Conservation (phyloP, 805 yeast genomes). For the Kuraishia borneana region DNA sequence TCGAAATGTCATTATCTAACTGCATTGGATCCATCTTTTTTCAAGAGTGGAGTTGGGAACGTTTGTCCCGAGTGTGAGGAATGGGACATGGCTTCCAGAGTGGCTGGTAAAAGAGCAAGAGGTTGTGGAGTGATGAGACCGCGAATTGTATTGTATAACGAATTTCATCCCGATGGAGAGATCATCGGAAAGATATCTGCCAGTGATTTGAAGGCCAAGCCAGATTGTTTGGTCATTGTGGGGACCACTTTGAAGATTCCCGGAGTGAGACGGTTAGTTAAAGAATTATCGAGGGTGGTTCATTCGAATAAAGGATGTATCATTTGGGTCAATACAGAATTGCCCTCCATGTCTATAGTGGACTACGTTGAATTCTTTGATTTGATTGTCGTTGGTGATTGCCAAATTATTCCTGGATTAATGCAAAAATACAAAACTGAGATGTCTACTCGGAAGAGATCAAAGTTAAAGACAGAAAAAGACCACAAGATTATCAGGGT, state of each 20-base stretch:
- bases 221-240: slow-evolving; percentile 71
- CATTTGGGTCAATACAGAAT: slow-evolving; percentile 50
- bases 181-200: slow-evolving; percentile 70
- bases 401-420: slow-evolving; percentile 38
- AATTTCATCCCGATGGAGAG: slow-evolving; percentile 81
- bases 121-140: slow-evolving; percentile 56
- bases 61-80: slow-evolving; percentile 59
- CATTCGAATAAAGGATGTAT: slow-evolving; percentile 47
- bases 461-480: background rate
- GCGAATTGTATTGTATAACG: slow-evolving; percentile 59
- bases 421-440: slow-evolving; percentile 1
- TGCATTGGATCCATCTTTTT: slow-evolving; percentile 39
- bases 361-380: slow-evolving; percentile 44
- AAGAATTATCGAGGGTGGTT: slow-evolving; percentile 47
- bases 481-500: background rate
- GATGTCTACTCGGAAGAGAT: background rate
- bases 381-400: slow-evolving; percentile 51
- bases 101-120: slow-evolving; percentile 58
- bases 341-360: slow-evolving; percentile 36
- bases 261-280: slow-evolving; percentile 51
- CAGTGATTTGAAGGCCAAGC: slow-evolving; percentile 47
- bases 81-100: slow-evolving; percentile 36
- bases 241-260: slow-evolving; percentile 84
- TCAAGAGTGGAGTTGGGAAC: slow-evolving; percentile 17
- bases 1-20: slow-evolving; percentile 59